Evolutionary conservation across 1,284 basidiomycete species (phyloP), one percentile per base, ranked within the genome.

Genomic region (Moesziomyces antarcticus): DNA sequence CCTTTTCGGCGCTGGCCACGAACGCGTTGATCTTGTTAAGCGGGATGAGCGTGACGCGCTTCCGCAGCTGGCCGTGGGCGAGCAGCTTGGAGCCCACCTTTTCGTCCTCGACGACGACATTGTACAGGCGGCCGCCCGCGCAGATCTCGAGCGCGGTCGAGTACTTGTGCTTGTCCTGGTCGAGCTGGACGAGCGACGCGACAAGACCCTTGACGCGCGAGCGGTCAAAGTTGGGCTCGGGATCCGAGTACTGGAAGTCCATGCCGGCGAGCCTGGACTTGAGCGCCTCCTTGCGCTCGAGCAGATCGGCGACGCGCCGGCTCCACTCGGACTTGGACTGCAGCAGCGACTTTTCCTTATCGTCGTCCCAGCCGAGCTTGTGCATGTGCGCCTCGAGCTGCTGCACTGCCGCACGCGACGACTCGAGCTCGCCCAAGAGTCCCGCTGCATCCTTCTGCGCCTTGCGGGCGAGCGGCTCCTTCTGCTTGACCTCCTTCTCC

Each of bases 121-220:
- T 95, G 86, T 93, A 97, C n/a, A 99, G 87, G 71, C 92, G 91
- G 1, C 89, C 91, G 2, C 95, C 94, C 0, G 95, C 95, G 30
- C 93, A 91, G 68, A 98, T 91, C 85, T 99, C 97, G 24, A 99
- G 88, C 1, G 96, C 97, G 0, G 93, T 94, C 2, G 93, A 90
- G 68, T 91, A 92, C 77, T 90, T 87, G 79, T 90, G 90, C 50
- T 75, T 75, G 51, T 88, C 86, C 25, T 89, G 85, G 40, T 90
- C 88, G 1, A 99, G 89, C 0, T 89, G 87, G 72, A 97, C 89
- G 21, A 98, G 88, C 21, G 90, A 90, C 9, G 83, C 84, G 11
- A 84, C 79, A 8, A 84, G 79, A 46, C 97, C 97, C 82, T 96
- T 96, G 80, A 99, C 95, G 73, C 91, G 91, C 24, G 87, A 87